Percentiles rank a stretch among this genome's conserved stretches.
Evolutionary conservation across 148 eudicot species (phyloP).

Genomic region (Talinum fruticosum): DNA sequence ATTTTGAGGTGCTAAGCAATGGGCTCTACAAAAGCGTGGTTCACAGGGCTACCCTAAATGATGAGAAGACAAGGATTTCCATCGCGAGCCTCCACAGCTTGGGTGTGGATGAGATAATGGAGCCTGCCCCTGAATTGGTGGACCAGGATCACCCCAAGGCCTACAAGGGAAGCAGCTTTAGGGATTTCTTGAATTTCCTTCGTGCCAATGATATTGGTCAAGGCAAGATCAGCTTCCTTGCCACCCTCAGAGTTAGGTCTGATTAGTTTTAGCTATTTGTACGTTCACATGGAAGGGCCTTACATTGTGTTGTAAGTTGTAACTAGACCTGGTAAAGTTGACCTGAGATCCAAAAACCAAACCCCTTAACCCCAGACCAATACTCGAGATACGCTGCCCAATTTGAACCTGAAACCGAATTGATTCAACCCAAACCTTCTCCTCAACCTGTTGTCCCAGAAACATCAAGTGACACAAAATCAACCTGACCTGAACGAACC

Average conservation of each 20-base stretch:
- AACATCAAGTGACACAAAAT: too few relatives aligned
- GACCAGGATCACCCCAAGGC: slow-evolving; percentile 35
- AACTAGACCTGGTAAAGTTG: too few relatives aligned
- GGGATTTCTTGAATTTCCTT: slow-evolving; percentile 55
- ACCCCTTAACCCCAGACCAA: too few relatives aligned
- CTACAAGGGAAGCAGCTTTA: slow-evolving; percentile 48
- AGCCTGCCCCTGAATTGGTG: slow-evolving; percentile 42
- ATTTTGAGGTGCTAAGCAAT: slow-evolving; percentile 61
- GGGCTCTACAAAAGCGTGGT: slow-evolving; percentile 56
- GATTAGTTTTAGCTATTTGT: background rate
- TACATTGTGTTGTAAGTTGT: background rate
- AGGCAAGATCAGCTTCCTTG: slow-evolving; percentile 43
- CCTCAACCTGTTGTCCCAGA: too few relatives aligned
- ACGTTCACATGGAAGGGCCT: background rate
- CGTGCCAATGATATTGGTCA: slow-evolving; percentile 38
- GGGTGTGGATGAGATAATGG: slow-evolving; percentile 55
- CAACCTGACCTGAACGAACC: too few relatives aligned
- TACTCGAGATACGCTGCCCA: too few relatives aligned
- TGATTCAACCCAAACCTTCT: too few relatives aligned
- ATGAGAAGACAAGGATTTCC: slow-evolving; percentile 44
- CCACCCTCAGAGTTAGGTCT: slow-evolving; percentile 32
- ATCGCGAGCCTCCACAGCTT: slow-evolving; percentile 62
- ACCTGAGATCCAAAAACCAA: too few relatives aligned
- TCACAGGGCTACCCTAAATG: slow-evolving; percentile 44
- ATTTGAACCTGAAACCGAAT: too few relatives aligned